Evolutionary conservation across 805 yeast genomes (phyloP).

Genomic region (Saccharomycopsis fodiens): DNA sequence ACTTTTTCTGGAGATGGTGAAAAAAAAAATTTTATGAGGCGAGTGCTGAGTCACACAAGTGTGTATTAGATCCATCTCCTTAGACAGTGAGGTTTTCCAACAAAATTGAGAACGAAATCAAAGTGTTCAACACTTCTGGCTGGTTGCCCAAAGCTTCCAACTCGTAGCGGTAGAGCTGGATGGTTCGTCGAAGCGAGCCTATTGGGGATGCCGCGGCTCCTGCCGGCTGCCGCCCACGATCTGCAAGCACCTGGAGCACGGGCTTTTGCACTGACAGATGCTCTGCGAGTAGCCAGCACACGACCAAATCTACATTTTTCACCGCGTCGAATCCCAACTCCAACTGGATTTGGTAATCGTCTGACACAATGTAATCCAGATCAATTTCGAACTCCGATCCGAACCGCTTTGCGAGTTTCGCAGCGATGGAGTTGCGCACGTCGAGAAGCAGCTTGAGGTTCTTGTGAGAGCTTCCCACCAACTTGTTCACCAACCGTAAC

Average conservation of each 20-base stretch:
- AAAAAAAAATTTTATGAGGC: not conserved
- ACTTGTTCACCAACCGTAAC: not conserved
- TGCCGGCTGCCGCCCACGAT: not conserved
- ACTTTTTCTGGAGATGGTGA: not conserved
- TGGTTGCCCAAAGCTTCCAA: not conserved
- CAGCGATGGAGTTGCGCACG: not conserved
- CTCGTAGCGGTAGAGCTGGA: conserved; percentile 1
- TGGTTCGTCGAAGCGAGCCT: not conserved
- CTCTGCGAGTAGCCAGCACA: conserved; percentile 6
- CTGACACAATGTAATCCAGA: conserved; percentile 1
- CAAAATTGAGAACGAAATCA: not conserved
- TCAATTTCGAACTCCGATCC: not conserved
- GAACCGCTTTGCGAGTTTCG: not conserved
- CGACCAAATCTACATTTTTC: conserved; percentile 1
- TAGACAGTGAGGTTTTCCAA: not conserved
- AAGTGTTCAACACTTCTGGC: not conserved
- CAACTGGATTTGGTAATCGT: not conserved
- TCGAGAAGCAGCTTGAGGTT: not conserved
- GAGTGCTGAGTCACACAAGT: too few relatives aligned
- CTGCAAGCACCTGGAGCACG: not conserved
- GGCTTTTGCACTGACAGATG: not conserved
- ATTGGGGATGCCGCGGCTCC: not conserved
- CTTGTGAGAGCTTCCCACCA: not conserved
- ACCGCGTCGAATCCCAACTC: conserved; percentile 4
- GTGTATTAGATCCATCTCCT: too few relatives aligned